Evolutionary conservation across 2,329 filamentous ascomycete genomes (phyloP), one percentile per base, ranked within the genome.

Genomic region (Metarhizium robertsii): DNA sequence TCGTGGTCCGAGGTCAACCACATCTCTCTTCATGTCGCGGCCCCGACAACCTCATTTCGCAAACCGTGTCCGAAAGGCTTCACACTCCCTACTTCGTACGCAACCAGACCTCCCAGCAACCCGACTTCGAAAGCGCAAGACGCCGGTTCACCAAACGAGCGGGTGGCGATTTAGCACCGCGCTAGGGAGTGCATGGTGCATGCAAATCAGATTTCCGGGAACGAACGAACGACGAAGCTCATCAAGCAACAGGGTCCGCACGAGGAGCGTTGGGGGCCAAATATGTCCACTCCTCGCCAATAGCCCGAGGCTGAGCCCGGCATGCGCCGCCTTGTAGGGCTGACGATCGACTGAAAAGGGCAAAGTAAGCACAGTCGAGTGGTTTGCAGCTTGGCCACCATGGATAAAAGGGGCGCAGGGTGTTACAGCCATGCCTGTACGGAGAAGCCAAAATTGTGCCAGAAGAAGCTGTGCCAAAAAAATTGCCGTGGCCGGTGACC

Each of bases 311-410:
- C 51, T 29, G 46, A 25, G 32, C 49, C 50, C 49, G 54, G 50
- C 54, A 55, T 40, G 20, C 18, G 50, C 36, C 52, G 30, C 46
- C 54, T 50, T 11, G 55, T 55, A 57, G 53, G 55, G 55, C 55
- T 57, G 55, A 57, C 38, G 34, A 49, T 50, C 46, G 36, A 25
- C 40, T 47, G 34, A 14, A 45, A 29, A 42, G 10, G 25, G 52
- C 30, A 32, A 56, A 46, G 38, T 30, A 56, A 53, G 55, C 46
- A n/a, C 42, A 40, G 34, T 38, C n/a, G 53, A 29, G 18, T 50
- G 14, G n/a, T 53, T 30, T 53, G 51, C 29, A 29, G 38, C 10
- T 25, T n/a, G 42, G 6, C 16, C 42, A 45, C 4, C 16, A 45
- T 45, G n/a, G 42, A 45, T 20, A 25, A 48, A 14, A 20, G 20